phyloP scores from a whole-genome alignment of 75 land plant species.

The Cunninghamia lanceolata region DNA sequence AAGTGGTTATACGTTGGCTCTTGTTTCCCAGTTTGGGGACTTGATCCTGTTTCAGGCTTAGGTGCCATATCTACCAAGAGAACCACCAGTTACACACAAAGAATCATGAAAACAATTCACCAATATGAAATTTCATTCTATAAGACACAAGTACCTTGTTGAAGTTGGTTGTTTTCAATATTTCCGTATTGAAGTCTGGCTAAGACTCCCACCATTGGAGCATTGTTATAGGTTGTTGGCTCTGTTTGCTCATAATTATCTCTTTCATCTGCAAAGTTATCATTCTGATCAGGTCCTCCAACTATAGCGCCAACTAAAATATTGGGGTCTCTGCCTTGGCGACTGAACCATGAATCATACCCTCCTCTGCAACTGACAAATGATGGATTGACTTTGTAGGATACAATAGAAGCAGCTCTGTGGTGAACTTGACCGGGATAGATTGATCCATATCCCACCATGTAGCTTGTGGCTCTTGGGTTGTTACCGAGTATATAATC shows the following conservation, averaged over 20 bases:
- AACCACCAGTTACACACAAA: neutral
- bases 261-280: constrained; percentile 30
- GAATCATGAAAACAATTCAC: neutral
- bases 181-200: constrained; percentile 16
- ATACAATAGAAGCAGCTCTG: constrained; percentile 36
- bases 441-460: constrained; percentile 31
- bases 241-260: constrained; percentile 31
- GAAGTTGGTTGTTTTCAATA: neutral
- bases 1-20: neutral
- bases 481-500: constrained; percentile 43
- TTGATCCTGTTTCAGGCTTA: neutral
- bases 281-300: constrained; percentile 48
- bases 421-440: constrained; percentile 38
- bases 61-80: neutral
- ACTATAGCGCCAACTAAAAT: constrained; percentile 34
- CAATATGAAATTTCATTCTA: neutral
- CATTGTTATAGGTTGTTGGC: constrained; percentile 32
- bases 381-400: constrained; percentile 11
- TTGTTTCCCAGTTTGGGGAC: neutral
- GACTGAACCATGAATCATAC: constrained; percentile 21
- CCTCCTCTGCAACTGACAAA: constrained; percentile 35
- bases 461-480: constrained; percentile 42
- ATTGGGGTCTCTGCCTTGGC: constrained; percentile 23
- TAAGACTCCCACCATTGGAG: constrained; percentile 25
- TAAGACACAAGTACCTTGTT: neutral